Conservation (phyloP, 257 asterid genomes). For the Capsicum baccatum region DNA sequence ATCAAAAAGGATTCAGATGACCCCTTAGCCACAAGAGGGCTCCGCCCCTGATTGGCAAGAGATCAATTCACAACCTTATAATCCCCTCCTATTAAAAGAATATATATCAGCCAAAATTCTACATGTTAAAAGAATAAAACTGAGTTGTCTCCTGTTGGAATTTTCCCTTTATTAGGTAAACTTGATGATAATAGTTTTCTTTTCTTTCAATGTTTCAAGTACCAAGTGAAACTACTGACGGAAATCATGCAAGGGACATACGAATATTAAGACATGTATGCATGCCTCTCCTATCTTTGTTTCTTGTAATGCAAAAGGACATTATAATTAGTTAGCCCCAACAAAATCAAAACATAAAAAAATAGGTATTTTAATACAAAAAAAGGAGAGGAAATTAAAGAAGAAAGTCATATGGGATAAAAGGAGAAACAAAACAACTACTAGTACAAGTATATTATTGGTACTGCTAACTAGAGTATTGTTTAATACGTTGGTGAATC, state of each 20-base stretch:
- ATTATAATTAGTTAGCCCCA: constrained; percentile 2
- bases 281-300: no score
- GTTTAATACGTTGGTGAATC: constrained; percentile 24
- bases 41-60: no score
- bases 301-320: neutral
- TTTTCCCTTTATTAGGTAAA: neutral
- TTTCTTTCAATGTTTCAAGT: neutral
- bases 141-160: neutral
- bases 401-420: no score
- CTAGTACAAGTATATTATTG: neutral
- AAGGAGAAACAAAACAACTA: neutral
- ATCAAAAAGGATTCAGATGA: no score
- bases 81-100: no score
- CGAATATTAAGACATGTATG: no score
- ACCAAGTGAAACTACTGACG: neutral
- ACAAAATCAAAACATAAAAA: neutral
- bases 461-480: no score
- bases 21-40: no score
- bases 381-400: neutral
- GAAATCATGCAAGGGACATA: neutral
- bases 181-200: neutral
- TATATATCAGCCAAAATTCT: neutral
- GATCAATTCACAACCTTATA: no score
- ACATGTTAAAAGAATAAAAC: neutral
- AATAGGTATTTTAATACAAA: neutral